Conservation (phyloP, 2,329 filamentous ascomycete genomes). For the Aspergillus flavus region DNA sequence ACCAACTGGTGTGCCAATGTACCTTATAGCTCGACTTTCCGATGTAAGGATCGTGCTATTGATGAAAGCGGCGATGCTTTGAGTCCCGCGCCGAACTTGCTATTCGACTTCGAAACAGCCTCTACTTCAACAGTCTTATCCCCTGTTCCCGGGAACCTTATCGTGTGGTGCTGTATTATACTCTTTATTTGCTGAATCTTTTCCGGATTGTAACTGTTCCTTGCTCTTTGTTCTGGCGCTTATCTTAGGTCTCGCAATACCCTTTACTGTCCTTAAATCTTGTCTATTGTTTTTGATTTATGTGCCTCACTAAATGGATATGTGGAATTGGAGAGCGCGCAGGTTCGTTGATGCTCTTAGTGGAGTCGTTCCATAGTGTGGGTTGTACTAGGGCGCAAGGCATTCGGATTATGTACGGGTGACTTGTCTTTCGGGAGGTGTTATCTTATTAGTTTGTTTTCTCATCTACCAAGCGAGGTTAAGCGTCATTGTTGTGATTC, state of each 20-base stretch:
- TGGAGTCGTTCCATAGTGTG: background rate
- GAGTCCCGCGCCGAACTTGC: background rate
- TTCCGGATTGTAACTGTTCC: background rate
- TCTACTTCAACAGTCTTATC: background rate
- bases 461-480: background rate
- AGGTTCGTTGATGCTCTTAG: slow-evolving; percentile 20
- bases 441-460: slow-evolving; percentile 7
- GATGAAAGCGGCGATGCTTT: no score
- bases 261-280: slow-evolving; percentile 5
- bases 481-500: slow-evolving; percentile 20
- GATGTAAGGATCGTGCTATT: background rate
- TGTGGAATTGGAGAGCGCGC: slow-evolving; percentile 11
- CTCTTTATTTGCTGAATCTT: background rate
- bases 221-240: slow-evolving; percentile 6
- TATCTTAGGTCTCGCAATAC: slow-evolving; percentile 1
- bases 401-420: slow-evolving; percentile 1
- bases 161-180: slow-evolving; percentile 5
- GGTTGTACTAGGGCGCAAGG: background rate
- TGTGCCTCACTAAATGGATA: slow-evolving; percentile 4
- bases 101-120: background rate
- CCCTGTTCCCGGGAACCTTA: background rate
- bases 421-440: background rate
- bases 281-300: background rate
- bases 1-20: background rate
- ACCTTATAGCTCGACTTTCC: background rate